Base-by-base conservation (phyloP, 2,329 filamentous ascomycete genomes). In the Sarocladium strictum region DNA sequence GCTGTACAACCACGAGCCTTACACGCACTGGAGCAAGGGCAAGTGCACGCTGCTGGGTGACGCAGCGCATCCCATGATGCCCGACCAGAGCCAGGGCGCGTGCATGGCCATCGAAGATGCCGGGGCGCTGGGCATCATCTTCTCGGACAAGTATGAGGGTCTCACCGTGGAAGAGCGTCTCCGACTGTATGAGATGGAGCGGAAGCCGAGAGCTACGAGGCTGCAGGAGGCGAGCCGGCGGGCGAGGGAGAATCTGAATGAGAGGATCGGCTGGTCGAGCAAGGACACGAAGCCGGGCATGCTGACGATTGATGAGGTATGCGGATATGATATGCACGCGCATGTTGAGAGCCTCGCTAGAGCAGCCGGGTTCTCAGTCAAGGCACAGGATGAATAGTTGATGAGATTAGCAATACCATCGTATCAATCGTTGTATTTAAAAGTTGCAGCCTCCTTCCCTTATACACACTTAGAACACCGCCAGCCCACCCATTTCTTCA, bases 41-140 rank as follows among this genome's bases (percentile, higher is more conserved):
- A 70, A 66, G 17, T 75, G 75, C 3, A 79, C 77, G 57, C 65
- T 86, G 1, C 62, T 86, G 14, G 84, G 84, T 5, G 84, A 87
- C 64, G 83, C 84, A 14, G 83, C 74, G 3, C 83, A 86, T 63
- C 83, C 84, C 15, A 85, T 84, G 80, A 80, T 86, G 77, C 83
- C 38, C 14, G 38, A 43, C 38, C 38, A 43, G 17, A 43, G 38
- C 17, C 38, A 43, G 38, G 38, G 38, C 83, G 83, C 83, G 0
- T 84, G 81, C 61, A 83, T 83, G 80, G 81, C 83, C 0, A 82
- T 85, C 33, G 82, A 86, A 62, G 82, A 86, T 56, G 79, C 81
- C 0, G 83, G 78, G 0, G 79, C 78, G 0, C 67, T 86, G 1
- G 81, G 82, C 0, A 77, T 84, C 12, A 58, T 85, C 5, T 85